These are phyloP conservation scores for Cutaneotrichosporon spelunceum DNA, from an alignment of 1,284 basidiomycete genomes.

Conservation along the genomic window DNA sequence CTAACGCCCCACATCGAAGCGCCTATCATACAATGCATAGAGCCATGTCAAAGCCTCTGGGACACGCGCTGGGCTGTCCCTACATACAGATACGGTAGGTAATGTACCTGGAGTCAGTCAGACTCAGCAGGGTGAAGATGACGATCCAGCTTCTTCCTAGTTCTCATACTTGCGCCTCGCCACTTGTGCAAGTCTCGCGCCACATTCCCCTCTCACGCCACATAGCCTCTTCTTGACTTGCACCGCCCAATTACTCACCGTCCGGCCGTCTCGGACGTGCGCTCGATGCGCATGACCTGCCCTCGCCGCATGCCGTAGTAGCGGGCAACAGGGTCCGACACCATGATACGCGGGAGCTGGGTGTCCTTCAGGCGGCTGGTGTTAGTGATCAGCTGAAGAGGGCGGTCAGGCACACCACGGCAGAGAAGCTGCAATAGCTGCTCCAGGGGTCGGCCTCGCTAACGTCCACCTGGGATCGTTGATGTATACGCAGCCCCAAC, in stretches of 20 bases:
- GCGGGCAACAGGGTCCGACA: constrained; percentile 91
- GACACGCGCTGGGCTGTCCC: constrained; percentile 4
- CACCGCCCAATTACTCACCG: constrained; percentile 56
- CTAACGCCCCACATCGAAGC: neutral
- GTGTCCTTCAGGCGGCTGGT: constrained; percentile 92
- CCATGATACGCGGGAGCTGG: constrained; percentile 92
- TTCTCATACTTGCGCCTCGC: neutral
- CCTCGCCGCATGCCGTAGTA: constrained; percentile 95
- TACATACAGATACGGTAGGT: constrained; percentile 53
- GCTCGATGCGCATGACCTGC: constrained; percentile 97
- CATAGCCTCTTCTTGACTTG: neutral
- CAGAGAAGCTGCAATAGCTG: neutral
- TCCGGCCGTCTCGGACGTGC: constrained; percentile 94
- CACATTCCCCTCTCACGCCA: neutral
- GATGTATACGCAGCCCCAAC: neutral
- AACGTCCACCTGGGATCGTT: neutral
- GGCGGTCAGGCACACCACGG: neutral
- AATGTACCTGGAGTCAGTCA: constrained; percentile 39
- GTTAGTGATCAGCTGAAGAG: constrained; percentile 3
- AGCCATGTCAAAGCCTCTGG: neutral
- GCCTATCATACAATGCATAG: constrained; percentile 17
- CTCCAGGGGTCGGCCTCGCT: neutral
- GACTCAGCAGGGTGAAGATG: neutral
- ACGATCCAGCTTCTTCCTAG: neutral
- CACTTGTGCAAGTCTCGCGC: neutral